Conservation (phyloP, 192 early-diverging fungal species). For the Mortierella hygrophila region DNA sequence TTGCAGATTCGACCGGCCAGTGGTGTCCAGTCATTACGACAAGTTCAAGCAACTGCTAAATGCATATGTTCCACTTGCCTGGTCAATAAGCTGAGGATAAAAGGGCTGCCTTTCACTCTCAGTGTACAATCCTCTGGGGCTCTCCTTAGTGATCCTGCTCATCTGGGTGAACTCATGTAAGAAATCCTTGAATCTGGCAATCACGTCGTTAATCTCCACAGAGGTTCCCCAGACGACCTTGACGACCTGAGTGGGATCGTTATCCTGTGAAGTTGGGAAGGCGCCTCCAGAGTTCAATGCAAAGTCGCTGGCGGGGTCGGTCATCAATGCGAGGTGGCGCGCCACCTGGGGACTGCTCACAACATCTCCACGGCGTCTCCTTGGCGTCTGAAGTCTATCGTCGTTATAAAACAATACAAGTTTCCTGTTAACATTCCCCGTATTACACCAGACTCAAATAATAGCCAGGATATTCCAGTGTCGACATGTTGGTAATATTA, state of each 20-base stretch:
- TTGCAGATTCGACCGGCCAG: background rate
- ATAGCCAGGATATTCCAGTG: background rate
- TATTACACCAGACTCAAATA: too few relatives aligned
- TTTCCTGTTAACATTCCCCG: background rate
- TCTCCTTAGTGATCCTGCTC: slow-evolving; percentile 62
- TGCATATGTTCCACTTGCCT: slow-evolving; percentile 46
- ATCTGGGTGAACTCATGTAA: slow-evolving; percentile 76
- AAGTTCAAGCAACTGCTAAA: background rate
- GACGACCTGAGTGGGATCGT: slow-evolving; percentile 41
- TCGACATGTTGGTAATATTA: background rate
- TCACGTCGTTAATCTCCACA: slow-evolving; percentile 88
- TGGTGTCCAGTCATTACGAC: background rate
- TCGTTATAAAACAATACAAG: background rate
- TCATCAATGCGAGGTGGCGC: slow-evolving; percentile 28
- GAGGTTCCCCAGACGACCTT: slow-evolving; percentile 93
- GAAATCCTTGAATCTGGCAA: slow-evolving; percentile 85
- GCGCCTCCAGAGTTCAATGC: slow-evolving; percentile 23
- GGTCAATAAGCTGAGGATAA: slow-evolving; percentile 79
- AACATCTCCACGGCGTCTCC: slow-evolving; percentile 47
- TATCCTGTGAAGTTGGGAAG: slow-evolving; percentile 37
- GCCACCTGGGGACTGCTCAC: slow-evolving; percentile 52
- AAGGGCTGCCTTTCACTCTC: slow-evolving; percentile 73
- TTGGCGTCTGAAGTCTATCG: slow-evolving; percentile 30
- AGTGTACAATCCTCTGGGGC: slow-evolving; percentile 32
- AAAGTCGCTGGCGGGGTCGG: slow-evolving; percentile 35